Percentiles rank a stretch among this genome's conserved stretches.
Conservation (phyloP, 176 grass and related monocot genomes). For the Saccharum officinarum region DNA sequence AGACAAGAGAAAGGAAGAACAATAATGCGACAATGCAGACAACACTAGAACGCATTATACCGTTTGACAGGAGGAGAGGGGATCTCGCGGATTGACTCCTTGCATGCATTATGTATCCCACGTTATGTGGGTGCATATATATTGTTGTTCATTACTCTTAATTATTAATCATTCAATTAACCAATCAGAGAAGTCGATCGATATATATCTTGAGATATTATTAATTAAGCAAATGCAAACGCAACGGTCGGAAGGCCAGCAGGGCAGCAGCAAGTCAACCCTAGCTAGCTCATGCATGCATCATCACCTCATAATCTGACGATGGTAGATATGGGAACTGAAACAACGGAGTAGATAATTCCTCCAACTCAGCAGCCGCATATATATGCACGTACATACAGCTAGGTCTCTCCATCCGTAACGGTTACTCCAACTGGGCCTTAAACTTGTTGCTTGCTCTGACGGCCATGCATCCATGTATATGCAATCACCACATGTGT, state of each 20-base stretch:
- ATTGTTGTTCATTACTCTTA: neutral
- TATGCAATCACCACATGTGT: too few species aligned
- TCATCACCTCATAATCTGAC: neutral
- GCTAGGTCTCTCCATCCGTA: too few species aligned
- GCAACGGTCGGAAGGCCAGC: neutral
- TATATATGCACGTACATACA: too few species aligned
- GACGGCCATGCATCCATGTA: neutral
- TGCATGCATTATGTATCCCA: too few species aligned
- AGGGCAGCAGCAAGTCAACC: conserved; percentile 15
- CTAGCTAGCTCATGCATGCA: neutral
- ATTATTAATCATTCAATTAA: neutral
- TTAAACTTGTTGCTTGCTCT: too few species aligned
- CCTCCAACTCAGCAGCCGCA: too few species aligned
- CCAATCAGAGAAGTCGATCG: neutral
- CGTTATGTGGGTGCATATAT: too few species aligned
- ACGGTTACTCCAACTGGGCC: too few species aligned
- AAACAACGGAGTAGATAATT: too few species aligned
- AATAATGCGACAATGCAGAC: neutral
- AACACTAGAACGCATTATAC: neutral
- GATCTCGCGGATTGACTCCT: too few species aligned
- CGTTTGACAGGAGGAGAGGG: too few species aligned
- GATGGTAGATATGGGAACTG: too few species aligned
- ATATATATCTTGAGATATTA: neutral
- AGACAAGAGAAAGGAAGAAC: neutral
- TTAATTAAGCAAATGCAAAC: neutral